Evolutionary conservation across 2,329 filamentous ascomycete genomes (phyloP).

Genomic region (Amesomyces nigricolor): DNA sequence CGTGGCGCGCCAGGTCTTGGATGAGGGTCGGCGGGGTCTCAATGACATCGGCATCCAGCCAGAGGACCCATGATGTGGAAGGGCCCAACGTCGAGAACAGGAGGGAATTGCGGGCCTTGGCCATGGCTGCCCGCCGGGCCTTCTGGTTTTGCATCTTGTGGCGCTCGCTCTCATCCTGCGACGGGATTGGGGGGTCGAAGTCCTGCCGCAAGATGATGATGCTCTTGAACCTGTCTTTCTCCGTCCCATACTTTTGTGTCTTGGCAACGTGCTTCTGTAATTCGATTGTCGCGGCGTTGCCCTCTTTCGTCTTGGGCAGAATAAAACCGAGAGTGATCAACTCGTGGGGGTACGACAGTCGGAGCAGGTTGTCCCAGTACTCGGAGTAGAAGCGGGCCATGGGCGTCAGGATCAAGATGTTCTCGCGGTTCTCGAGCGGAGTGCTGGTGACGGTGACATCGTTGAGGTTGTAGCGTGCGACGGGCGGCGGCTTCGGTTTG

Average conservation of each 20-base stretch:
- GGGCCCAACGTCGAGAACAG: slow-evolving; percentile 93
- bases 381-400: slow-evolving; percentile 87
- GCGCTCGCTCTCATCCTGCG: slow-evolving; percentile 80
- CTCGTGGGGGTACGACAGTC: slow-evolving; percentile 83
- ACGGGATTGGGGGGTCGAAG: slow-evolving; percentile 73
- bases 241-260: slow-evolving; percentile 71
- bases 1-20: slow-evolving; percentile 80
- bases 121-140: slow-evolving; percentile 79
- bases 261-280: slow-evolving; percentile 80
- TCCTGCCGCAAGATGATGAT: slow-evolving; percentile 94
- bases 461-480: slow-evolving; percentile 91
- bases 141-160: slow-evolving; percentile 93
- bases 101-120: slow-evolving; percentile 85
- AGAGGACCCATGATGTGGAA: slow-evolving; percentile 89
- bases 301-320: slow-evolving; percentile 86
- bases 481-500: slow-evolving; percentile 64
- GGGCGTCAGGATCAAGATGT: slow-evolving; percentile 85
- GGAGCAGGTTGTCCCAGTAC: slow-evolving; percentile 91
- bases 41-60: slow-evolving; percentile 88
- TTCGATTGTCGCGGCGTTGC: slow-evolving; percentile 75
- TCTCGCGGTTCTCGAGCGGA: slow-evolving; percentile 74
- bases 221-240: slow-evolving; percentile 80
- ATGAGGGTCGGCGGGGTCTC: slow-evolving; percentile 82
- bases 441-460: slow-evolving; percentile 78
- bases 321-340: slow-evolving; percentile 95